Base-by-base conservation (phyloP, 352 stramenopile species). In the Globisporangium heterothallicum region DNA sequence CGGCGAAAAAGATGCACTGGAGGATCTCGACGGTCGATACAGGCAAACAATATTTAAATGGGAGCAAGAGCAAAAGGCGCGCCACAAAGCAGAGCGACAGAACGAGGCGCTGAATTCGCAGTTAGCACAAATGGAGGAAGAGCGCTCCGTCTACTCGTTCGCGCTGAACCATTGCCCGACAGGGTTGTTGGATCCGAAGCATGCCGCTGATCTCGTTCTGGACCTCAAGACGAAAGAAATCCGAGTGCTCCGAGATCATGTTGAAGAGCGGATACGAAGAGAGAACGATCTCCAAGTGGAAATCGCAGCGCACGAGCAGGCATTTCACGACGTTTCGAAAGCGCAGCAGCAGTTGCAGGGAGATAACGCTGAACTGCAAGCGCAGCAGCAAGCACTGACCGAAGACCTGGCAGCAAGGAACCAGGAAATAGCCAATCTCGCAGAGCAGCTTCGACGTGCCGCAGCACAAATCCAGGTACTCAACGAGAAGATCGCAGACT, bases 161-260 rank as follows among this genome's bases (percentile, higher is more conserved):
- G 56, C 59, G 18, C 52, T 88, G 24, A 71, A 74, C 26, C 49
- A 70, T 13, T 63, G 64, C 24, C 77, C 77, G 13, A 79, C 59
- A 0, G 64, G 68, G 1, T 40, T 58, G 16, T 53, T 59, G 2
- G 59, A 67, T 6, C 59, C 63, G 3, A 56, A 64, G 16, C 49
- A 64, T 7, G 64, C 77, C 7, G 42, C 63, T n/a, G 40, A 55
- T 1, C 59, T 74, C 27, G 72, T 88, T 0, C 59, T 88, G 4
- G 56, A 56, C 7, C 49, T 88, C 2, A 86, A 88, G 44, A 68
- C 78, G n/a, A 80, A 79, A 19, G 67, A 84, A 42, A 57, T 81
- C 14, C 34, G 60, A 36, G 42, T 30, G 2, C 46, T 80, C 6
- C 22, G 27, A 8, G 49, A 35, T 4, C 14, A 9, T 6, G 10